Evolutionary conservation across 2,329 filamentous ascomycete genomes (phyloP).

Genomic region (Zymoseptoria tritici): DNA sequence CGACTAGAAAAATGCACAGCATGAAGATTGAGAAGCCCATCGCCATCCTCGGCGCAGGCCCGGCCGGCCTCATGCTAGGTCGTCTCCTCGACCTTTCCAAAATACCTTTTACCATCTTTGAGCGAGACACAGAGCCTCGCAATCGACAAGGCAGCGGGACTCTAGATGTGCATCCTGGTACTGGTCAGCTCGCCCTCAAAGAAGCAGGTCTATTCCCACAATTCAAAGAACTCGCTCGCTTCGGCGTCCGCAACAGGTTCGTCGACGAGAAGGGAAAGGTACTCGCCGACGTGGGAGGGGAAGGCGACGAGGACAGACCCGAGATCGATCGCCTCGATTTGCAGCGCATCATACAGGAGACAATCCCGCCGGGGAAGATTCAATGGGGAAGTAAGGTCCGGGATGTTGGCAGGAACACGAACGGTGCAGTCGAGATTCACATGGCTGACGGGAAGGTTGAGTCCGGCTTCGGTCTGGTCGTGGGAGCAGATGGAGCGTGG

Average conservation of each 20-base stretch:
- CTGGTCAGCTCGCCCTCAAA: conserved; percentile 24
- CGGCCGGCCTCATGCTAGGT: conserved; percentile 25
- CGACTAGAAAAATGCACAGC: neutral
- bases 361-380: conserved; percentile 29
- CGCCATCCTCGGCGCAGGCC: conserved; percentile 30
- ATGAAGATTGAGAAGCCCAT: conserved; percentile 12
- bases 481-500: conserved; percentile 45
- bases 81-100: conserved; percentile 19
- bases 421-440: conserved; percentile 19
- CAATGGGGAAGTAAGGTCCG: conserved; percentile 28
- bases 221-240: conserved; percentile 24
- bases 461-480: conserved; percentile 37
- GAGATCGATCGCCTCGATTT: conserved; percentile 37
- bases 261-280: conserved; percentile 18
- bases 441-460: conserved; percentile 28
- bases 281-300: conserved; percentile 6
- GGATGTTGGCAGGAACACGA: conserved; percentile 12
- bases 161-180: conserved; percentile 26
- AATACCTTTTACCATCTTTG: conserved; percentile 25
- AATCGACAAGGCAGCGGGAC: conserved; percentile 20
- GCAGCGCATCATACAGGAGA: conserved; percentile 31
- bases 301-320: conserved; percentile 28
- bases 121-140: conserved; percentile 17
- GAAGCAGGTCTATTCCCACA: conserved; percentile 25
- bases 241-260: conserved; percentile 13